Evolutionary conservation across 129 eudicot genomes (phyloP).

Genomic region (Calendula officinalis): DNA sequence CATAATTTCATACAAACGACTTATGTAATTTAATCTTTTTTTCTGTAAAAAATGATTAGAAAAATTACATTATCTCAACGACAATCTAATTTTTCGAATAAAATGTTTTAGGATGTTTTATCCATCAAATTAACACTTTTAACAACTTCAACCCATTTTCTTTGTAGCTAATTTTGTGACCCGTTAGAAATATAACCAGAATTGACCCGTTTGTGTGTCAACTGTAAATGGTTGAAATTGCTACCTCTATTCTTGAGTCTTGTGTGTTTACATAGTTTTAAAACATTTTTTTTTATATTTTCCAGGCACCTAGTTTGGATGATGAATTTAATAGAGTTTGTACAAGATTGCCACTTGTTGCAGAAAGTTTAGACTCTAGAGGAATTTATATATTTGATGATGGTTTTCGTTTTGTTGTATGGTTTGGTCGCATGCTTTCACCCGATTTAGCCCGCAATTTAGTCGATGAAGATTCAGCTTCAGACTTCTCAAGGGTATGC

Average conservation of each 20-base stretch:
- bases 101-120: background rate
- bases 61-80: background rate
- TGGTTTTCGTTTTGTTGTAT: slow-evolving; percentile 91
- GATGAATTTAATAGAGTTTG: slow-evolving; percentile 45
- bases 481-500: slow-evolving; percentile 79
- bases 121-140: background rate
- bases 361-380: slow-evolving; percentile 86
- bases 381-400: slow-evolving; percentile 92
- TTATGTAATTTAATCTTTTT: too few relatives aligned
- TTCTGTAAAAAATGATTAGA: background rate
- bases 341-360: slow-evolving; percentile 69
- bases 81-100: background rate
- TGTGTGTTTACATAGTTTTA: background rate
- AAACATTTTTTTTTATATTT: background rate
- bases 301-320: slow-evolving; percentile 38
- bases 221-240: background rate
- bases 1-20: too few relatives aligned
- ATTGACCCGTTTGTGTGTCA: background rate
- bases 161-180: background rate
- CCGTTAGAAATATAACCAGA: background rate
- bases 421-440: slow-evolving; percentile 87
- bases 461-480: slow-evolving; percentile 72
- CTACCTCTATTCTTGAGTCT: background rate
- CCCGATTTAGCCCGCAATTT: slow-evolving; percentile 75
- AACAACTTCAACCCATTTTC: background rate